Conservation (phyloP, 2,329 filamentous ascomycete species). For the Ophiostoma ips region DNA sequence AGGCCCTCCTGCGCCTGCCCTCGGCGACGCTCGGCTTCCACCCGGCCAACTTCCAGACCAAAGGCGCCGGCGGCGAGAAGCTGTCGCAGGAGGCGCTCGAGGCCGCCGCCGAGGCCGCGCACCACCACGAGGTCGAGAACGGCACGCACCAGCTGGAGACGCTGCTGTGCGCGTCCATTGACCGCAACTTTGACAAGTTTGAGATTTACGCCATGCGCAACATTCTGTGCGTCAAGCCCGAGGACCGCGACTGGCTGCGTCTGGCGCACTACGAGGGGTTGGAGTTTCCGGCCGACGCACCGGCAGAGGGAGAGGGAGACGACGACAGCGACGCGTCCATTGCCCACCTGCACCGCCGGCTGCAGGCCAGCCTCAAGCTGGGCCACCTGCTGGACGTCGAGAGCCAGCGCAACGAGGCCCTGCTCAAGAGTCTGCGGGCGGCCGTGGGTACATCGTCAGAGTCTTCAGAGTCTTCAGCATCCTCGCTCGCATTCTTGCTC, state of each 20-base stretch:
- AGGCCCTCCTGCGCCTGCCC: slow-evolving; percentile 59
- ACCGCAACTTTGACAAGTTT: slow-evolving; percentile 74
- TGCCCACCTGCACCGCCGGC: slow-evolving; percentile 54
- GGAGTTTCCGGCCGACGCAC: slow-evolving; percentile 25
- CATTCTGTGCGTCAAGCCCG: slow-evolving; percentile 53
- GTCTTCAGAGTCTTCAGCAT: slow-evolving; percentile 13
- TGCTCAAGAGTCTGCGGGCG: slow-evolving; percentile 49
- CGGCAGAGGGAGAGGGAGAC: slow-evolving; percentile 11
- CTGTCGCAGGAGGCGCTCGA: slow-evolving; percentile 5
- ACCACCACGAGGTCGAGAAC: slow-evolving; percentile 65
- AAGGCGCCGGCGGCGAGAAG: slow-evolving; percentile 5
- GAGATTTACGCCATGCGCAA: slow-evolving; percentile 87
- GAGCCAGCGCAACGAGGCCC: slow-evolving; percentile 54
- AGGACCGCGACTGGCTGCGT: slow-evolving; percentile 65
- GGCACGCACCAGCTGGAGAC: slow-evolving; percentile 78
- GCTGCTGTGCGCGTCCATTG: slow-evolving; percentile 64
- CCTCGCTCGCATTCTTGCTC: slow-evolving; percentile 44
- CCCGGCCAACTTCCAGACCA: slow-evolving; percentile 20
- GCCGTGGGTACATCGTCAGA: slow-evolving; percentile 19
- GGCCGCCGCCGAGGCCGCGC: slow-evolving; percentile 30
- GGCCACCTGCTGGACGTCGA: slow-evolving; percentile 57
- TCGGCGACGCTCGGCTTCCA: slow-evolving; percentile 73
- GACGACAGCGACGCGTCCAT: slow-evolving; percentile 40
- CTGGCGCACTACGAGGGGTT: slow-evolving; percentile 72
- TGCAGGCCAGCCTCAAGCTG: slow-evolving; percentile 67